Evolutionary conservation across 306 rosid genomes (phyloP), one percentile per base, ranked within the genome.

Genomic region (Adenanthera pavonina): DNA sequence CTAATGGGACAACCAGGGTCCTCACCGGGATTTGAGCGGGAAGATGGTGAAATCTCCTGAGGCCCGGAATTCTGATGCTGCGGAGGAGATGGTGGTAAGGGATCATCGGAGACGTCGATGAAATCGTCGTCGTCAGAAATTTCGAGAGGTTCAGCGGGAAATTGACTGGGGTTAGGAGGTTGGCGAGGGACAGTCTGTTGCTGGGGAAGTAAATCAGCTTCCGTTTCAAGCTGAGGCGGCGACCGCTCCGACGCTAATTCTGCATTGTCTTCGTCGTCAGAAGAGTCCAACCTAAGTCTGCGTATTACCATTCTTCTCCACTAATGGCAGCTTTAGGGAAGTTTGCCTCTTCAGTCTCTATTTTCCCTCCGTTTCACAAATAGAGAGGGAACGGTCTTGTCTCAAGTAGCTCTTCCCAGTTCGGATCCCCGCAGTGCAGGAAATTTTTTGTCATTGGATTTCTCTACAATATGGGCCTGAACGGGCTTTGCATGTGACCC

Each of bases 41-140:
- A 33, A 72, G 44, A 43, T 56, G 72, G 67, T 2, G 77, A 81
- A 59, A 68, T 46, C 54, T 10, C 34, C 34, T 53, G 81, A 11
- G 85, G 82, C 16, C 8, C 74, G 6, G 80, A 33, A 57, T 61
- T 47, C 62, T 64, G 85, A 12, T 53, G 64, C 57, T 78, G 76
- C 2, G 87, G 87, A 68, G 92, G 91, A 57, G 85, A 70, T 7
- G 89, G 89, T 4, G 89, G 85, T 1, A 92, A 81, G 64, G 87
- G 76, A 74, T 83, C 74, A 16, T 94, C 95, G 52, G 94, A 73
- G 76, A 89, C 91, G 83, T 89, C 91, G 83, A 92, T 61, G 90
- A 89, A 89, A 2, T 89, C 90, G 0, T 84, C 94, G 60, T 76
- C 91, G 86, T 89, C 94, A 80, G 97, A 89, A 67, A 92, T 71